These are phyloP conservation scores for Herpetomonas samuelpessoai DNA, from an alignment of 208 protist species.

Conservation along the genomic window DNA sequence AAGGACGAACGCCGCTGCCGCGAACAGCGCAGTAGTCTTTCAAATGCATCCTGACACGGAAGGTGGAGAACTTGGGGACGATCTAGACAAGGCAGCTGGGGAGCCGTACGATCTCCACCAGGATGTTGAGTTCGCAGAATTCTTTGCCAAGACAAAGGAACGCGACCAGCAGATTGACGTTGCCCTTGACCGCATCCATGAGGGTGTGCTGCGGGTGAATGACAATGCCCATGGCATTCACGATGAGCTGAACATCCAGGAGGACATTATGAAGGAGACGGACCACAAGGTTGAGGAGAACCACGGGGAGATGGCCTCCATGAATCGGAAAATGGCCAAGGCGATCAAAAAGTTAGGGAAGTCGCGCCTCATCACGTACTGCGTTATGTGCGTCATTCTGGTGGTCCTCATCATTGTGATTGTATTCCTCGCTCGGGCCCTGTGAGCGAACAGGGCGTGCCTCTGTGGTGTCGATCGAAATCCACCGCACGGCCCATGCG, in stretches of 20 bases:
- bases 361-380: slow-evolving; percentile 42
- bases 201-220: slow-evolving; percentile 38
- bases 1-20: slow-evolving; percentile 3
- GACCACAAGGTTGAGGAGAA: slow-evolving; percentile 38
- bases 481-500: too few relatives aligned
- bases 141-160: slow-evolving; percentile 43
- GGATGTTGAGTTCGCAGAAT: slow-evolving; percentile 45
- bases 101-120: slow-evolving; percentile 36
- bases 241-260: slow-evolving; percentile 43
- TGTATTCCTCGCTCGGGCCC: slow-evolving; percentile 35
- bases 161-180: slow-evolving; percentile 48
- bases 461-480: too few relatives aligned
- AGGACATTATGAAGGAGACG: slow-evolving; percentile 26
- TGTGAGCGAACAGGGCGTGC: too few relatives aligned
- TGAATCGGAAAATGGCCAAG: slow-evolving; percentile 41
- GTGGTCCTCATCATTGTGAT: slow-evolving; percentile 49
- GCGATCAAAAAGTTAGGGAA: slow-evolving; percentile 50
- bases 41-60: slow-evolving; percentile 19
- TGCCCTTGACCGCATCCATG: slow-evolving; percentile 53
- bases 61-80: slow-evolving; percentile 2
- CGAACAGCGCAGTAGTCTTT: slow-evolving; percentile 11
- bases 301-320: slow-evolving; percentile 27
- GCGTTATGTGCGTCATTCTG: slow-evolving; percentile 45
- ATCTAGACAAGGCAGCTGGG: background rate
- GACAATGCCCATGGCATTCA: slow-evolving; percentile 54